Conservation (phyloP, 129 eudicot species). For the Daucus carota region DNA sequence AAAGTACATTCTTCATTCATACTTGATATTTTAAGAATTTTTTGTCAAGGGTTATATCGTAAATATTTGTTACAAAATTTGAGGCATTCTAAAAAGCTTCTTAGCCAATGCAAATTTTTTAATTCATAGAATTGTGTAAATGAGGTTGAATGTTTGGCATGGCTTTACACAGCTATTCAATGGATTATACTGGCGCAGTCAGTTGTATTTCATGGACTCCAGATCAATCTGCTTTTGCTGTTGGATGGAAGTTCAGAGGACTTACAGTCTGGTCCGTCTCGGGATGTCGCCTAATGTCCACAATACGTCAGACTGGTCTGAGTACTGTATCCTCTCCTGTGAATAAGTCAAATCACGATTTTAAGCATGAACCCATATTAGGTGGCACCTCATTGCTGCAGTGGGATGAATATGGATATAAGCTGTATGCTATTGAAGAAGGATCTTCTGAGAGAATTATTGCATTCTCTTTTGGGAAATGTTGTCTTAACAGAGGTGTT, state of each 20-base stretch:
- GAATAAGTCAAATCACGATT: constrained; percentile 61
- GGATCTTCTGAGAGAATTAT: constrained; percentile 78
- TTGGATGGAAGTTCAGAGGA: constrained; percentile 95
- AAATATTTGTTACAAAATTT: background rate
- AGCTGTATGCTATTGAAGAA: constrained; percentile 77
- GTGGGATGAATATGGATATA: constrained; percentile 95
- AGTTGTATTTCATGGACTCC: constrained; percentile 94
- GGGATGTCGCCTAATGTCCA: constrained; percentile 98
- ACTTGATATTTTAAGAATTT: background rate
- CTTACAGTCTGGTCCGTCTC: constrained; percentile 96
- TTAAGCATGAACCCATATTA: constrained; percentile 75
- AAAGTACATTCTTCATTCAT: background rate
- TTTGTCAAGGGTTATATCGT: background rate
- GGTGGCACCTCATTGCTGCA: constrained; percentile 81
- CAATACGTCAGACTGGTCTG: constrained; percentile 80
- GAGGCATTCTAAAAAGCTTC: background rate
- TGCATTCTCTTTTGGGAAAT: constrained; percentile 87
- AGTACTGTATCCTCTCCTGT: constrained; percentile 78
- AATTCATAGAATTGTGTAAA: background rate
- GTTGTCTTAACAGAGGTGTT: constrained; percentile 91
- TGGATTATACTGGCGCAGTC: constrained; percentile 92
- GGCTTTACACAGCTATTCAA: constrained; percentile 56
- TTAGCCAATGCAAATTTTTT: constrained; percentile 1
- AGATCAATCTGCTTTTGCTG: constrained; percentile 92
- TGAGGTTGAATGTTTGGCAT: constrained; percentile 9